These are phyloP conservation scores for Phellopilus nigrolimitatus DNA, from an alignment of 1,284 basidiomycete species.

Conservation along the genomic window DNA sequence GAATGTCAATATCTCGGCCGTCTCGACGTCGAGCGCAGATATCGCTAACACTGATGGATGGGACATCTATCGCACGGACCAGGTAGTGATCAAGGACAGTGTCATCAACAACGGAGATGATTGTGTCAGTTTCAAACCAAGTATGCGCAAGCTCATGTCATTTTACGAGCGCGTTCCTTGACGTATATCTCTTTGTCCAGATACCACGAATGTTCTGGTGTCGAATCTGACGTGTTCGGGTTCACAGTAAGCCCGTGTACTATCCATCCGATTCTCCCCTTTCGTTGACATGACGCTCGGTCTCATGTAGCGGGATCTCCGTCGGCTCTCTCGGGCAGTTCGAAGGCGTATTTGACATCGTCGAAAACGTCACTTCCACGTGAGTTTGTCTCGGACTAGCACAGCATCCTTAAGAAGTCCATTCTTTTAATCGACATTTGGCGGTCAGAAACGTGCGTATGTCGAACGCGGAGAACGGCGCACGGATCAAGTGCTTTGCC, in stretches of 20 bases:
- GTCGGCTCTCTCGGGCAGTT: slow-evolving; percentile 47
- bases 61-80: slow-evolving; percentile 57
- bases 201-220: slow-evolving; percentile 51
- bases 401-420: not conserved
- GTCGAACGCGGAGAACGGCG: slow-evolving; percentile 45
- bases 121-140: slow-evolving; percentile 66
- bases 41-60: slow-evolving; percentile 51
- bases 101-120: slow-evolving; percentile 58
- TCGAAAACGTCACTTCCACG: slow-evolving; percentile 40
- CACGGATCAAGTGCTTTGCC: slow-evolving; percentile 46
- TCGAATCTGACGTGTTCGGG: slow-evolving; percentile 57
- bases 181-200: slow-evolving; percentile 23
- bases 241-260: slow-evolving; percentile 39
- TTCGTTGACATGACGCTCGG: not conserved
- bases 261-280: slow-evolving; percentile 11
- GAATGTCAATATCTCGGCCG: slow-evolving; percentile 37
- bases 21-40: slow-evolving; percentile 39
- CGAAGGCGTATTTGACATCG: slow-evolving; percentile 44
- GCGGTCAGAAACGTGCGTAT: slow-evolving; percentile 39
- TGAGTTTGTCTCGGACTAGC: slow-evolving; percentile 18
- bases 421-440: not conserved
- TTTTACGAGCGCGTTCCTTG: not conserved
- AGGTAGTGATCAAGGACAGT: slow-evolving; percentile 46
- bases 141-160: slow-evolving; percentile 29
- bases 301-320: slow-evolving; percentile 36